Evolutionary conservation across 2,329 filamentous ascomycete genomes (phyloP).

Genomic region (Hypoxylon sp.): DNA sequence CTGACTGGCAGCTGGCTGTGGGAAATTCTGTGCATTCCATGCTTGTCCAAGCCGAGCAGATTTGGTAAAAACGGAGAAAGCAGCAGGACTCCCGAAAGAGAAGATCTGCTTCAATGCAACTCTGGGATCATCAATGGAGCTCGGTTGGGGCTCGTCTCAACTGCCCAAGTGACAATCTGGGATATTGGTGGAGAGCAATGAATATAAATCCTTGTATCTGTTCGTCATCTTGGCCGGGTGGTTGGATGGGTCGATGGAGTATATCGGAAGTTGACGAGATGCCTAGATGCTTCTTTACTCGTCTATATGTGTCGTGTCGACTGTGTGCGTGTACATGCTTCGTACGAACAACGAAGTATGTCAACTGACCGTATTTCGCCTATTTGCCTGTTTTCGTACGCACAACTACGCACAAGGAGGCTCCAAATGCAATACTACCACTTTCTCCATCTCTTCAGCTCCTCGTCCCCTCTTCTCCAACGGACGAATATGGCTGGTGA

Average conservation of each 20-base stretch:
- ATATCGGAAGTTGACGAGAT: slow-evolving; percentile 20
- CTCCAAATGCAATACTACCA: slow-evolving; percentile 6
- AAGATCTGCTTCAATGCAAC: slow-evolving; percentile 20
- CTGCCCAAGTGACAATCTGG: slow-evolving; percentile 6
- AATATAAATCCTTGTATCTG: slow-evolving; percentile 13
- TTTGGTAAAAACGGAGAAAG: slow-evolving; percentile 25
- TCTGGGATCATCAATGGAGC: slow-evolving; percentile 12
- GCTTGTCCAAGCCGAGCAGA: slow-evolving; percentile 13
- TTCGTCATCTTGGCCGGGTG: slow-evolving; percentile 21
- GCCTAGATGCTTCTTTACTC: slow-evolving; percentile 2
- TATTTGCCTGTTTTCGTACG: slow-evolving; percentile 26
- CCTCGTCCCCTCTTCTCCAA: not conserved
- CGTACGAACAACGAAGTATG: not conserved
- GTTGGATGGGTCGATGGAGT: slow-evolving; percentile 24
- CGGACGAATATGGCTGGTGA: not conserved
- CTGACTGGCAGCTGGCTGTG: not conserved
- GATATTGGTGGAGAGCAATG: slow-evolving; percentile 22
- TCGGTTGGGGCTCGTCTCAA: slow-evolving; percentile 18
- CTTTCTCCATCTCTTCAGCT: slow-evolving; percentile 2
- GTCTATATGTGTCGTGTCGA: not conserved
- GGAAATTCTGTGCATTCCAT: slow-evolving; percentile 7
- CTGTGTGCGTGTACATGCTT: not conserved
- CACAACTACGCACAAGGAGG: not conserved
- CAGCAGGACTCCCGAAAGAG: slow-evolving; percentile 12
- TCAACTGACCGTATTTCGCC: slow-evolving; percentile 21